Base-by-base conservation (phyloP, 805 yeast species). In the Sugiyamaella lignohabitans region DNA sequence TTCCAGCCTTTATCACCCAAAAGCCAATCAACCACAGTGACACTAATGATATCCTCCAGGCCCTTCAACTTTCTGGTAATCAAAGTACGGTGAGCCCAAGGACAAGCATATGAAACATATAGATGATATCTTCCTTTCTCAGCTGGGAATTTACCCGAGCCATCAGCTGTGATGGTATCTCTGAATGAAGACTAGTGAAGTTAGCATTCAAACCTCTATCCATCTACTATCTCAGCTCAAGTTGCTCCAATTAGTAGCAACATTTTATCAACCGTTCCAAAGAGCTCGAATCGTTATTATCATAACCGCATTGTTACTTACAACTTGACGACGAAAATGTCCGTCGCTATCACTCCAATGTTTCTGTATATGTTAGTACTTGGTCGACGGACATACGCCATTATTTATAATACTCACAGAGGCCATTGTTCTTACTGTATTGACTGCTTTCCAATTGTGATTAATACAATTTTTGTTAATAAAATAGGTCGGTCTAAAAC, bases 11-110 rank as follows among this genome's bases (percentile, higher is more conserved):
- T 72, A 11, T 71, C 75, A 54, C 84, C 96, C 83, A 91, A 75
- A 58, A 79, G 81, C 91, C 96, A 88, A 64, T 88, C 94, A 10
- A 91, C 97, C 35, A 87, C 87, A 18, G 89, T 79, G 27, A 70
- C 62, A 42, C 68, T 60, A 46, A 71, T 72, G 32, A 70, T 59
- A 45, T 70, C 71, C n/a, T 70, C 63, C 42, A 84, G 64, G 1
- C 96, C 95, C 68, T 88, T 87, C 52, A 91, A 69, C 10, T 74
- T 65, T 45, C 96, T 69, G 2, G 82, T 73, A 45, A 87, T 82
- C 49, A 89, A 70, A 0, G 89, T 79, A 52, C 98, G 74, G 61
- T 87, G 95, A 1, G 97, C 97, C 89, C 97, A 91, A 3, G 98
- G 98, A 66, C 98, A 91, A 1, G 96, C 96, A 42, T 74, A 71